Evolutionary conservation across 352 stramenopile genomes (phyloP), one percentile per base, ranked within the genome.

Genomic region (Pythium volutum): DNA sequence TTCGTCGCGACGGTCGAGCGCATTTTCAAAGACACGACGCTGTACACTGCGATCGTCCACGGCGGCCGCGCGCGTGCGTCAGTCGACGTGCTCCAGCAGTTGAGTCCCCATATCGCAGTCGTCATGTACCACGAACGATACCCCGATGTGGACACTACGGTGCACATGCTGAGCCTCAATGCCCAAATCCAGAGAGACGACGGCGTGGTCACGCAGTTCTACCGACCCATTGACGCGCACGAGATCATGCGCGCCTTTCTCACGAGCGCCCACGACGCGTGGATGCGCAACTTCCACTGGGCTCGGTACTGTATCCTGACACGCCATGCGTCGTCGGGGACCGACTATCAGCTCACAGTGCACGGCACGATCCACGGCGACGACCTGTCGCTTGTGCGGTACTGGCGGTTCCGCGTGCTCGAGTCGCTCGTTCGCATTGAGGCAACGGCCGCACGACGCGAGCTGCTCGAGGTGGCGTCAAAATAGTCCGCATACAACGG

Each of bases 351-450:
- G 18, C 29, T 46, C n/a, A 20, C 49, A 10, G 20, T 56, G n/a
- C 49, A 42, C 20, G 49, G 49, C n/a, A 25, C 23, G 20, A 26
- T 56, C 18, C 7, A 26, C 10, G 49, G 49, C 9, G 26, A 31
- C 10, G 22, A 46, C 49, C 49, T 34, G 11, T 25, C 31, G 31
- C 33, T 56, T 20, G 7, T 42, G 33, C 31, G 33, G n/a, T 46
- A 46, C 31, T 56, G 49, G 49, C 49, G 20, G 10, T 56, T 56
- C 33, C 31, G 33, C 12, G 49, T 56, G 49, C 49, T 56, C 49
- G 31, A 46, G 20, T 46, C 31, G 31, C 49, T 56, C 20, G 18
- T 56, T 18, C 49, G 49, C 12, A 25, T 46, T 22, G 49, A 56
- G 33, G 11, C 16, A 0, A 3, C 2, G 7, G 48, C 48, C 10